Percentiles rank a stretch among this genome's conserved stretches.
These are phyloP conservation scores for Aristolochia contorta DNA, from an alignment of 164 flowering plant species.

Conservation along the genomic window DNA sequence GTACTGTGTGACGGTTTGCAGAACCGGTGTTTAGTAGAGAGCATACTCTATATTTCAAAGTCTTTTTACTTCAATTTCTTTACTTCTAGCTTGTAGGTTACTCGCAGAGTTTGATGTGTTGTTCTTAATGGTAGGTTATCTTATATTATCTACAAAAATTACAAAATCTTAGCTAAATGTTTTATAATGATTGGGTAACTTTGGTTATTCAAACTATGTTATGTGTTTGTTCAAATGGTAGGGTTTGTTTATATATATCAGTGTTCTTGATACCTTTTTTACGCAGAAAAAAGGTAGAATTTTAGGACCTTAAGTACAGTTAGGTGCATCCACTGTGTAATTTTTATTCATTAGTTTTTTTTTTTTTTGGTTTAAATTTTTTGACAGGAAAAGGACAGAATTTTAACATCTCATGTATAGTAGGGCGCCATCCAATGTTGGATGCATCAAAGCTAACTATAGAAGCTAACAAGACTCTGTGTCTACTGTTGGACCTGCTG, in stretches of 20 bases:
- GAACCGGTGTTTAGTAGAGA: no score
- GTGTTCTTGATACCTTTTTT: no score
- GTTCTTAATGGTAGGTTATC: conserved; percentile 1
- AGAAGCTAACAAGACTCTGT: conserved; percentile 58
- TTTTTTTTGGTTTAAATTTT: no score
- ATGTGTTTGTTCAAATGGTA: no score
- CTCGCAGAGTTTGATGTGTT: conserved; percentile 1
- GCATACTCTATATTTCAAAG: no score
- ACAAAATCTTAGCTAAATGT: background rate
- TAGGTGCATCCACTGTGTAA: no score
- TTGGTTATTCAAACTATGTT: background rate
- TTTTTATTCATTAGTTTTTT: background rate
- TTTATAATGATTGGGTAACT: background rate
- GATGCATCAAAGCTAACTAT: conserved; percentile 42
- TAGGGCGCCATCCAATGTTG: conserved; percentile 62
- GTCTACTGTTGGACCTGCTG: conserved; percentile 50
- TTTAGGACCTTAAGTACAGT: background rate
- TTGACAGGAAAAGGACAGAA: conserved; percentile 29
- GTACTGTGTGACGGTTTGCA: conserved; percentile 21
- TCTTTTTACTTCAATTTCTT: no score
- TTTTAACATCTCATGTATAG: conserved; percentile 68
- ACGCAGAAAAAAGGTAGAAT: background rate
- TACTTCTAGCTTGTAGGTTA: background rate
- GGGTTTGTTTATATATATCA: no score
- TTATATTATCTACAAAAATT: background rate